These are phyloP conservation scores for Stemphylium vesicarium DNA, from an alignment of 2,329 filamentous ascomycete genomes.

Conservation along the genomic window DNA sequence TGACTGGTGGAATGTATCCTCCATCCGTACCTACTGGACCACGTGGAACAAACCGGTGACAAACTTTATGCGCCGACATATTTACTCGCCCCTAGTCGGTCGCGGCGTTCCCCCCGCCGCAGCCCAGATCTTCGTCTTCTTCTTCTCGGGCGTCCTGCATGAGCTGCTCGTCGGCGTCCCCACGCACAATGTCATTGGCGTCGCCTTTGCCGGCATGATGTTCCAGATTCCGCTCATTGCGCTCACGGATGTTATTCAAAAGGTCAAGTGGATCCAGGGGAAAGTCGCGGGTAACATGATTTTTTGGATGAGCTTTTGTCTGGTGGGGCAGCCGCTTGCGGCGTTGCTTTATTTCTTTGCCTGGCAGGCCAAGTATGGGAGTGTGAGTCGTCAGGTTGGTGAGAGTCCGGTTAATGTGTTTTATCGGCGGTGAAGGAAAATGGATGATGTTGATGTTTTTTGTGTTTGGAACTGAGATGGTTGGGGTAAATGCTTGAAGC, in stretches of 20 bases:
- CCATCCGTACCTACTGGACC: slow-evolving; percentile 88
- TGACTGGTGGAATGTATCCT: slow-evolving; percentile 92
- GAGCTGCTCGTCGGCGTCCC: slow-evolving; percentile 92
- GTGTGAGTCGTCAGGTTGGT: slow-evolving; percentile 61
- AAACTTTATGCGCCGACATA: slow-evolving; percentile 92
- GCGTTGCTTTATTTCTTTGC: slow-evolving; percentile 96
- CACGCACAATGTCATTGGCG: slow-evolving; percentile 90
- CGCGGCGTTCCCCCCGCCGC: slow-evolving; percentile 75
- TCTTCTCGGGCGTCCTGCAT: slow-evolving; percentile 86
- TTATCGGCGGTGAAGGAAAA: slow-evolving; percentile 16
- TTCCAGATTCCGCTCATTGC: slow-evolving; percentile 87
- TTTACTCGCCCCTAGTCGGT: slow-evolving; percentile 86
- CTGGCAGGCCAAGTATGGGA: slow-evolving; percentile 97
- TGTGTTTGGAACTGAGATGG: neutral
- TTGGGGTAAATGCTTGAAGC: neutral
- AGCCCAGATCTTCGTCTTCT: slow-evolving; percentile 83
- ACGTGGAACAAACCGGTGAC: slow-evolving; percentile 98
- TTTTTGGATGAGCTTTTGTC: slow-evolving; percentile 96
- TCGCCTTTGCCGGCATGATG: slow-evolving; percentile 94
- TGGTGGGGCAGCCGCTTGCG: slow-evolving; percentile 92
- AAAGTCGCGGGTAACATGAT: slow-evolving; percentile 88
- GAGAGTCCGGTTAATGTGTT: slow-evolving; percentile 34
- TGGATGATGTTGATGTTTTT: neutral
- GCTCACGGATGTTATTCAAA: slow-evolving; percentile 79
- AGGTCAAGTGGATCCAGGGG: slow-evolving; percentile 75